These are phyloP conservation scores for Candolleomyces efflorescens DNA, from an alignment of 768 basidiomycete genomes.

Conservation along the genomic window DNA sequence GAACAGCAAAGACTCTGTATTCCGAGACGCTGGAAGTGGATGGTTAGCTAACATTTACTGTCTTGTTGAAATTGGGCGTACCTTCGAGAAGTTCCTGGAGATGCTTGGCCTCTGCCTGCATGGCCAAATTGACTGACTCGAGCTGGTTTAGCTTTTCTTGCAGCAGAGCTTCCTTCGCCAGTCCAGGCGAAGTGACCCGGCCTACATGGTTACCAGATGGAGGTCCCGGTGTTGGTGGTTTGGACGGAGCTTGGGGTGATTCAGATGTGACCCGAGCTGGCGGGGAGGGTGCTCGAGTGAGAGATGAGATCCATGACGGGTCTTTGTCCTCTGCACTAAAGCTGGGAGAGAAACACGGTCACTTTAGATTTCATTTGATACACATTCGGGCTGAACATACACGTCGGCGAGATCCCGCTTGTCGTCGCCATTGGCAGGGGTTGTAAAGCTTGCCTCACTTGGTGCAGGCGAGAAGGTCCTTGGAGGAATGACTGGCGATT, in stretches of 20 bases:
- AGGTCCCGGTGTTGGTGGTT: slow-evolving; percentile 9
- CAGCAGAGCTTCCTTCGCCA: slow-evolving; percentile 10
- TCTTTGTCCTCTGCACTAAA: slow-evolving; percentile 48
- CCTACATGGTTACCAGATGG: neutral
- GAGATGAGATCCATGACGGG: slow-evolving; percentile 56
- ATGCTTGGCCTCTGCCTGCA: slow-evolving; percentile 24
- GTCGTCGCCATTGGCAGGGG: slow-evolving; percentile 31
- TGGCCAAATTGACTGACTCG: slow-evolving; percentile 1
- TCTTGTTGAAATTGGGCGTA: slow-evolving; percentile 11
- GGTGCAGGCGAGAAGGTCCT: slow-evolving; percentile 50
- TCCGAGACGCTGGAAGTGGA: neutral
- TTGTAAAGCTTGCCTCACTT: slow-evolving; percentile 28
- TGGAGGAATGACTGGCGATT: slow-evolving; percentile 34
- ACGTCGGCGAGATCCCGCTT: slow-evolving; percentile 57
- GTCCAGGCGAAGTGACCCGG: neutral
- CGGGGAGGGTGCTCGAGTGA: slow-evolving; percentile 42
- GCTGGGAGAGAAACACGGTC: slow-evolving; percentile 1
- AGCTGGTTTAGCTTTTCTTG: slow-evolving; percentile 6
- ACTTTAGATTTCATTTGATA: neutral
- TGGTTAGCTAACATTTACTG: neutral
- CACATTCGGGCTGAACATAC: slow-evolving; percentile 43
- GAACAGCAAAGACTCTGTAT: neutral
- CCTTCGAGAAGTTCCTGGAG: slow-evolving; percentile 28
- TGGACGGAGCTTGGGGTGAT: slow-evolving; percentile 5
- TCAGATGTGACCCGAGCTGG: slow-evolving; percentile 21